Percentiles rank a stretch among this genome's conserved stretches.
Evolutionary conservation across 441 rosid species (phyloP).

Genomic region (Corymbia calophylla): DNA sequence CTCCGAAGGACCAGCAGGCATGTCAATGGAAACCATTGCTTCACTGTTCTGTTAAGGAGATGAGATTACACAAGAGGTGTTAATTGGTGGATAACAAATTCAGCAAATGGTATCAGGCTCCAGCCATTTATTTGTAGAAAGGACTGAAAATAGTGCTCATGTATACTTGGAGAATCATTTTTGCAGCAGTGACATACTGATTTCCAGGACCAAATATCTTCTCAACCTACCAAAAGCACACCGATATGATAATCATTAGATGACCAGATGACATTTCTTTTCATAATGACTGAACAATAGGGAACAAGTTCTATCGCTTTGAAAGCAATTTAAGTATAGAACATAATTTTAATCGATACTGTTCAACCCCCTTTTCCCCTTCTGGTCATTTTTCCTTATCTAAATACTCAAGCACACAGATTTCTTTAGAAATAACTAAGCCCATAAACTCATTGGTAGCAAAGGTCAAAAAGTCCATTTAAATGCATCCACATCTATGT

Average conservation of each 20-base stretch:
- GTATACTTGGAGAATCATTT: too few relatives aligned
- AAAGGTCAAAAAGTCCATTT: not conserved
- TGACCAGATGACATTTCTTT: not conserved
- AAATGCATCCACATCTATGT: not conserved
- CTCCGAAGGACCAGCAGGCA: too few relatives aligned
- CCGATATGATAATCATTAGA: not conserved
- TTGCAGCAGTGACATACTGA: too few relatives aligned
- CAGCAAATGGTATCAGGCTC: too few relatives aligned
- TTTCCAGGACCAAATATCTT: slow-evolving; percentile 88
- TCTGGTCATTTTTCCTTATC: accelerated
- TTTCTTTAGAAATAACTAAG: not conserved
- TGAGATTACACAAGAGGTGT: too few relatives aligned
- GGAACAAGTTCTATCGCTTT: not conserved
- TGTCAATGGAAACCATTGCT: too few relatives aligned
- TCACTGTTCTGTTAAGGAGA: too few relatives aligned
- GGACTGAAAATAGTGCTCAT: too few relatives aligned
- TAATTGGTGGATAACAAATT: too few relatives aligned
- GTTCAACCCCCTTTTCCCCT: not conserved
- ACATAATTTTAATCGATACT: not conserved
- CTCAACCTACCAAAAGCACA: slow-evolving; percentile 50
- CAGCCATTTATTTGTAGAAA: too few relatives aligned
- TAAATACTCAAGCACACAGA: not conserved
- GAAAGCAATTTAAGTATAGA: not conserved
- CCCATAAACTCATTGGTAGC: not conserved
- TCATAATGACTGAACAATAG: not conserved